phyloP scores from a whole-genome alignment of 108 stramenopile species.

The Skeletonema marinoi region DNA sequence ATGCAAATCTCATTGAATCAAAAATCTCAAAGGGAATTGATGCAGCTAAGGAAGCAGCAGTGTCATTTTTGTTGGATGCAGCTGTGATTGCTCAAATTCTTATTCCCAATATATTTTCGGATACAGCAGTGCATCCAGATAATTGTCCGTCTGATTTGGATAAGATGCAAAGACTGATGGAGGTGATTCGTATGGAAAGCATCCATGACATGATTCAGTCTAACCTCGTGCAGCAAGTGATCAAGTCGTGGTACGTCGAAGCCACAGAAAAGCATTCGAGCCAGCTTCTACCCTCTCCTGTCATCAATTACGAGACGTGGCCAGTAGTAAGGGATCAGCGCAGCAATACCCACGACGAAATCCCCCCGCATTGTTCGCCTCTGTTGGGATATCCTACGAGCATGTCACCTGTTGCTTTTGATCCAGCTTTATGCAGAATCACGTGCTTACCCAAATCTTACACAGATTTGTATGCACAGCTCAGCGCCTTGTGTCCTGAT shows the following conservation, averaged over 20 bases:
- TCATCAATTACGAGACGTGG: slow-evolving; percentile 65
- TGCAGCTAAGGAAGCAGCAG: slow-evolving; percentile 64
- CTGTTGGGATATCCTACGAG: slow-evolving; percentile 19
- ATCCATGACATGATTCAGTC: slow-evolving; percentile 55
- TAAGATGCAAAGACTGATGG: slow-evolving; percentile 34
- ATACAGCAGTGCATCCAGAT: not conserved
- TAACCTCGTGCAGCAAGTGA: slow-evolving; percentile 41
- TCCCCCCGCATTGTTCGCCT: slow-evolving; percentile 18
- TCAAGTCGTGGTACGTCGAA: slow-evolving; percentile 38
- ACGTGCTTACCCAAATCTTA: slow-evolving; percentile 76
- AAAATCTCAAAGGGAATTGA: slow-evolving; percentile 25
- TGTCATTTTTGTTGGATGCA: slow-evolving; percentile 60
- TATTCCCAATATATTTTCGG: slow-evolving; percentile 40
- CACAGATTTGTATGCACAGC: slow-evolving; percentile 84
- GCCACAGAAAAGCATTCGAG: slow-evolving; percentile 19
- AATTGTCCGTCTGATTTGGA: not conserved
- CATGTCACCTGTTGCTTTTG: not conserved
- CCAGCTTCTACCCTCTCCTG: slow-evolving; percentile 14
- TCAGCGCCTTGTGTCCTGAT: slow-evolving; percentile 72
- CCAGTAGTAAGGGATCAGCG: slow-evolving; percentile 35
- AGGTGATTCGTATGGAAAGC: slow-evolving; percentile 51
- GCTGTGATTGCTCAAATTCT: slow-evolving; percentile 69
- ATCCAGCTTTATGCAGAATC: slow-evolving; percentile 46
- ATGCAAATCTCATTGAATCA: not conserved
- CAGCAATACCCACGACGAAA: not conserved